Base-by-base conservation (phyloP, 202 grass and related monocot species). In the Eragrostis tef region DNA sequence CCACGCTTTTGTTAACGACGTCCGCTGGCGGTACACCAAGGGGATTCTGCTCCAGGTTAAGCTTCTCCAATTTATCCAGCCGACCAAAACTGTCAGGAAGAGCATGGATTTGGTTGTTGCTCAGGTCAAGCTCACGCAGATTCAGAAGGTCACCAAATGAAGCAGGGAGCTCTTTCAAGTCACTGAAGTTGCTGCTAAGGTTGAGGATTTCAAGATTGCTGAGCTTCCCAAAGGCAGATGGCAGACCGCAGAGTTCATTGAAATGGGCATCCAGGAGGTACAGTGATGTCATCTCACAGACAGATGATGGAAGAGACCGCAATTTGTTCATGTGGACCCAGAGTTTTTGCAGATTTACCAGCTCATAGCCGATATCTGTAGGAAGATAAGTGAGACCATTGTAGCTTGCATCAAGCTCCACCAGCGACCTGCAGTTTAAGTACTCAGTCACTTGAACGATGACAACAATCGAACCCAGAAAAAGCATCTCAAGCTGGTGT, bases 71-170 rank as follows among this genome's bases (percentile, higher is more conserved):
- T 74, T 93, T 96, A 66, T 99, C 90, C 26, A 95, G 70, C 34
- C 83, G 82, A 20, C 93, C 96, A 75, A 99, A 99, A 48, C 51
- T 93, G 46, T 93, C 90, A 14, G 93, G 96, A 46, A 99, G 85
- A 67, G 78, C 87, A 78, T 91, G 93, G 50, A 99, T 95, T 71
- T 96, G 96, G 52, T 96, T 99, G 78, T 99, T 99, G 85, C 93
- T 99, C 39, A 99, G 85, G 49, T 99, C 85, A 70, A 99, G 87
- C 56, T 99, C 92, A 10, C 73, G 85, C 25, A 99, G 78, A 84
- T 83, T 99, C 31, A 95, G 46, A 53, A 99, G 72, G 49, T 99
- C 96, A 7, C 96, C 96, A 48, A 99, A 92, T 57, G 93, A 85
- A 44, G 50, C 65, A 31, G 96, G 96, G 67, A 99, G 96, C 44